These are phyloP conservation scores for Insectozyma bohioensis DNA, from an alignment of 1,139 yeast genomes.

Conservation along the genomic window DNA sequence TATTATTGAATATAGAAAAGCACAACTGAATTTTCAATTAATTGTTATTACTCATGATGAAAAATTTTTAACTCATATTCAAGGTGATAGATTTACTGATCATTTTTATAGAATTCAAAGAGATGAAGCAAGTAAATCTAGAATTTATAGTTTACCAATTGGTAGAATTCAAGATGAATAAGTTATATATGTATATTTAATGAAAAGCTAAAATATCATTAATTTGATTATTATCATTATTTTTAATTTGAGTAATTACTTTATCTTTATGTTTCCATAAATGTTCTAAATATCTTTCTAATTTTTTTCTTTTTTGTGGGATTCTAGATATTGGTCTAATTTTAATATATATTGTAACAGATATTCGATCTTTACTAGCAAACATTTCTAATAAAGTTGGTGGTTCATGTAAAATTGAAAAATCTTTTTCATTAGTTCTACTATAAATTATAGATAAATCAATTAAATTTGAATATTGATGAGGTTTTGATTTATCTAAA, in stretches of 20 bases:
- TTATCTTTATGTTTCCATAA: constrained; percentile 71
- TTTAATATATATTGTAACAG: constrained; percentile 50
- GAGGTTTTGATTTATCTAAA: constrained; percentile 11
- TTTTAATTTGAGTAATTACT: constrained; percentile 15
- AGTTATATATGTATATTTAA: neutral
- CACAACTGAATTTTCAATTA: constrained; percentile 86
- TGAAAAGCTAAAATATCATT: neutral
- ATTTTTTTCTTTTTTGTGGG: constrained; percentile 48
- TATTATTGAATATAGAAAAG: constrained; percentile 72
- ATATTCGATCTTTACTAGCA: constrained; percentile 38
- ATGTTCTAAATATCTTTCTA: constrained; percentile 72
- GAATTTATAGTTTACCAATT: constrained; percentile 53
- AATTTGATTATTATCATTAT: constrained; percentile 5
- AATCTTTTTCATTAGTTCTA: constrained; percentile 13
- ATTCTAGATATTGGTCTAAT: constrained; percentile 47
- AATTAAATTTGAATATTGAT: constrained; percentile 40
- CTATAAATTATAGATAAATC: constrained; percentile 54
- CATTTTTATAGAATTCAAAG: constrained; percentile 81
- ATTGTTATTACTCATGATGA: constrained; percentile 97
- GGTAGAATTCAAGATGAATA: constrained; percentile 36
- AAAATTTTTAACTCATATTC: constrained; percentile 79
- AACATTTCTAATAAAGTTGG: constrained; percentile 62
- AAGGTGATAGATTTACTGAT: constrained; percentile 85
- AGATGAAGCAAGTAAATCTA: constrained; percentile 77
- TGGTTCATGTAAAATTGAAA: constrained; percentile 17